Evolutionary conservation across 2,329 filamentous ascomycete species (phyloP), one percentile per base, ranked within the genome.

Genomic region (Phaeosphaeriaceae sp.): DNA sequence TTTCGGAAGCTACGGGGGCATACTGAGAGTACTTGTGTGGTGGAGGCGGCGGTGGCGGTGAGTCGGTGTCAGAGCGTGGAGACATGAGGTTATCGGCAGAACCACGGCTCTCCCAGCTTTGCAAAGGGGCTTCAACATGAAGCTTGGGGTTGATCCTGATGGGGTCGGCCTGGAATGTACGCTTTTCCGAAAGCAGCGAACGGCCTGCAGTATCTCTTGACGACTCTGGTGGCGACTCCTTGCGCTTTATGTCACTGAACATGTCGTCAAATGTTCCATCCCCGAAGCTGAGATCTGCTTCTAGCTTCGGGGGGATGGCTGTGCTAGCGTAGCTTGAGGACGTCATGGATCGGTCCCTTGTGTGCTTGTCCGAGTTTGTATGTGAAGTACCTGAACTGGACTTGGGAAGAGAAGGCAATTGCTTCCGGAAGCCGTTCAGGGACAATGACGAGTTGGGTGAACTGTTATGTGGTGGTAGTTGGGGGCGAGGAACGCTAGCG

Each of bases 61-160:
- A 65, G 33, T 69, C 58, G 57, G 68, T 39, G 53, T 74, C 65
- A 37, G 74, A 69, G 32, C 71, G 60, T 26, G 72, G 72, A 42
- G 72, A 71, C 50, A 83, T 79, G 38, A 82, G 68, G 28, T 77
- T 76, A 43, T 83, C 80, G 44, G 72, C 73, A 2, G 80, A 82
- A 42, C 76, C 75, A 43, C 76, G 77, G 59, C 79, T 82, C 44
- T 76, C 77, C 77, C 78, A 81, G 21, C 81, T 82, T 55, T 78
- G 77, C 44, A 79, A 77, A 13, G 80, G 79, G 15, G 76, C 68
- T 44, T 80, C 78, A 15, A 80, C 68, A 23, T 75, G 65, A 44
- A 73, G 67, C 26, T 74, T 73, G 46, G 71, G 71, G 56, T 80
- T 72, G 43, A 76, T 76, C 40, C 71, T 74, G 48, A 81, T 76